Evolutionary conservation across 306 rosid species (phyloP).

Genomic region (Pyrus communis): DNA sequence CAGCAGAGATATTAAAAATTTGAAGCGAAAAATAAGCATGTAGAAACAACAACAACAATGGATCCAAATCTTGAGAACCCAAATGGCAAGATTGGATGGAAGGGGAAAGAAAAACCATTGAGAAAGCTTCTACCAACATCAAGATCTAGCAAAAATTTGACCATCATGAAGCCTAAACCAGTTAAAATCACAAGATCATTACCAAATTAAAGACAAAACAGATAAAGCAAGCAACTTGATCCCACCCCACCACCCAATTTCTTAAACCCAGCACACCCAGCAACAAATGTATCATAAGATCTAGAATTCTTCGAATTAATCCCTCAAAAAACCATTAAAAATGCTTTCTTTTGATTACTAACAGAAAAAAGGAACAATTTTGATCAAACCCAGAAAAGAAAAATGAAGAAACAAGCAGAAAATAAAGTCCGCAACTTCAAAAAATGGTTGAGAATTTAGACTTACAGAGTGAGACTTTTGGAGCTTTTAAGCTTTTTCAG

Average conservation of each 20-base stretch:
- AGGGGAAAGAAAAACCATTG: neutral
- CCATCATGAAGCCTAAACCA: neutral
- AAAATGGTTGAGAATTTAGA: neutral
- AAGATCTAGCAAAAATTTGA: slow-evolving; percentile 31
- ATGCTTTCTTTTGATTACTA: neutral
- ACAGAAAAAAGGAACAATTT: neutral
- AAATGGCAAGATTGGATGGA: slow-evolving; percentile 3
- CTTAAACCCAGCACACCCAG: neutral
- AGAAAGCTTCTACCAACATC: slow-evolving; percentile 8
- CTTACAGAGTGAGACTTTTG: slow-evolving; percentile 29
- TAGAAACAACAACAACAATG: neutral
- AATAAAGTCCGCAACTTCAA: neutral
- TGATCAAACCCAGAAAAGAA: slow-evolving; percentile 12
- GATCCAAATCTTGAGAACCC: slow-evolving; percentile 8
- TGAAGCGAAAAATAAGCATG: neutral
- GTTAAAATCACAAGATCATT: slow-evolving; percentile 1
- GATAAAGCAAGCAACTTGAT: neutral
- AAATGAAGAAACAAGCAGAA: slow-evolving; percentile 12
- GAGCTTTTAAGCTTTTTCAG: slow-evolving; percentile 3
- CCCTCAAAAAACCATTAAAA: neutral
- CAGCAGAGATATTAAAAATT: neutral
- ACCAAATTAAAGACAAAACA: neutral
- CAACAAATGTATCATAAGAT: slow-evolving; percentile 12
- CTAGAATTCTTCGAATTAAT: slow-evolving; percentile 16
- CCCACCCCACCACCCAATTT: slow-evolving; percentile 11